phyloP scores from a whole-genome alignment of 208 protist species.

The Leishmania martiniquensis region DNA sequence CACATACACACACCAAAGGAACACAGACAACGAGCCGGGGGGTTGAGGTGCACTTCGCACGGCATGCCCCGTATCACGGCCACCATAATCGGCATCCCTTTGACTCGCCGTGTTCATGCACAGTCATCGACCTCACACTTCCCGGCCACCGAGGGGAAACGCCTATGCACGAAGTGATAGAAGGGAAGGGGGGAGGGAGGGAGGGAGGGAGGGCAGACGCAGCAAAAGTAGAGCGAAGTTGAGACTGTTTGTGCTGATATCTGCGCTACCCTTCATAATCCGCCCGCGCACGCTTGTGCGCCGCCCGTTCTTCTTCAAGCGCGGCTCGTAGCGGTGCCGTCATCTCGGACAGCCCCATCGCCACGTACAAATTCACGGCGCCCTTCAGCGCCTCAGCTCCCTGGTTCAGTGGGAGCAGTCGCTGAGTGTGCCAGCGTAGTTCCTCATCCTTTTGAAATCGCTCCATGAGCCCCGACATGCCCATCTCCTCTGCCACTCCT shows the following conservation, averaged over 20 bases:
- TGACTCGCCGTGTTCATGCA: neutral
- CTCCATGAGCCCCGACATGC: conserved; percentile 42
- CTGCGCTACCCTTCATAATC: conserved; percentile 5
- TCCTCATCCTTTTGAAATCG: conserved; percentile 62
- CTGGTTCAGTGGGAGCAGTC: conserved; percentile 59
- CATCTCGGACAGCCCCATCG: conserved; percentile 72
- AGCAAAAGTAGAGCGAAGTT: too few relatives aligned
- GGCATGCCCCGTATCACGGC: neutral
- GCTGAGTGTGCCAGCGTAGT: conserved; percentile 42
- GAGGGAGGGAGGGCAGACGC: too few relatives aligned
- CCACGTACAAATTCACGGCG: conserved; percentile 74
- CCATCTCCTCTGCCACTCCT: conserved; percentile 69
- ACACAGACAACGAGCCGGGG: neutral
- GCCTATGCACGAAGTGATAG: neutral
- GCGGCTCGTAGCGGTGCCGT: conserved; percentile 42
- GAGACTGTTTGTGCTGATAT: too few relatives aligned
- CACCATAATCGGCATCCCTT: neutral
- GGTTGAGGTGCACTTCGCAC: neutral
- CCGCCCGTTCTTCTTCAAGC: conserved; percentile 47
- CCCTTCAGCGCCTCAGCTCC: conserved; percentile 42
- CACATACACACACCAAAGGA: neutral
- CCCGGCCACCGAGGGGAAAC: neutral
- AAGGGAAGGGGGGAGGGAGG: neutral
- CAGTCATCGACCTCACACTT: neutral
- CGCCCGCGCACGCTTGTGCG: conserved; percentile 42